These are phyloP conservation scores for Erodium maritimum DNA, from an alignment of 345 rosid genomes.

Conservation along the genomic window DNA sequence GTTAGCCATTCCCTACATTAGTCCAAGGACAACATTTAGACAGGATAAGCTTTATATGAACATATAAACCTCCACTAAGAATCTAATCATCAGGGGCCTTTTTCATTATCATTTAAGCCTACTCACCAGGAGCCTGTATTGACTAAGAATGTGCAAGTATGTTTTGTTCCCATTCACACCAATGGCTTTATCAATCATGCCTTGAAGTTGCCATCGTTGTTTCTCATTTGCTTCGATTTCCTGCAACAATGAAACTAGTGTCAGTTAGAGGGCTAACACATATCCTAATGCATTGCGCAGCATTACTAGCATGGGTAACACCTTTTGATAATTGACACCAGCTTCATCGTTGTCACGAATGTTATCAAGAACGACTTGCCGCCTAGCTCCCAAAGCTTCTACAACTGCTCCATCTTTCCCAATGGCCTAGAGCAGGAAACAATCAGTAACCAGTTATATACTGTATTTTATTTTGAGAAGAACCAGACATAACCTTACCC, in stretches of 20 bases:
- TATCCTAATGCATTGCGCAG: constrained; percentile 2
- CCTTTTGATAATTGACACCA: constrained; percentile 69
- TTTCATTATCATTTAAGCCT: not conserved
- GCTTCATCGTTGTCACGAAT: constrained; percentile 94
- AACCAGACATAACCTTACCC: not conserved
- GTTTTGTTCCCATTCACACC: constrained; percentile 67
- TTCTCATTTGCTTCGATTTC: constrained; percentile 82
- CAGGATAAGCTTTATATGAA: not conserved
- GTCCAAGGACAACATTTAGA: not conserved
- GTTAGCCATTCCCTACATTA: constrained; percentile 73
- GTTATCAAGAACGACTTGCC: constrained; percentile 89
- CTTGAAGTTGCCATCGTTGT: constrained; percentile 65
- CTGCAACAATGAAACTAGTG: constrained; percentile 23
- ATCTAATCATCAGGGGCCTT: too few species aligned
- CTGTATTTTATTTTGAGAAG: not conserved
- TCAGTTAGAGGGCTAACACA: not conserved
- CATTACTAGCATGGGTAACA: constrained; percentile 18
- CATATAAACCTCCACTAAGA: not conserved
- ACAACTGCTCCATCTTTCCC: constrained; percentile 49
- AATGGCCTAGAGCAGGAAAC: constrained; percentile 30
- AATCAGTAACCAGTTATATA: not conserved
- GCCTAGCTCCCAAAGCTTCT: constrained; percentile 55
- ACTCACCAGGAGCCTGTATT: constrained; percentile 89
- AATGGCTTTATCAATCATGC: constrained; percentile 79
- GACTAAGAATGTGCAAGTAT: constrained; percentile 73